Evolutionary conservation across 2,329 filamentous ascomycete species (phyloP), one percentile per base, ranked within the genome.

Genomic region (Aspergillaceae sp.): DNA sequence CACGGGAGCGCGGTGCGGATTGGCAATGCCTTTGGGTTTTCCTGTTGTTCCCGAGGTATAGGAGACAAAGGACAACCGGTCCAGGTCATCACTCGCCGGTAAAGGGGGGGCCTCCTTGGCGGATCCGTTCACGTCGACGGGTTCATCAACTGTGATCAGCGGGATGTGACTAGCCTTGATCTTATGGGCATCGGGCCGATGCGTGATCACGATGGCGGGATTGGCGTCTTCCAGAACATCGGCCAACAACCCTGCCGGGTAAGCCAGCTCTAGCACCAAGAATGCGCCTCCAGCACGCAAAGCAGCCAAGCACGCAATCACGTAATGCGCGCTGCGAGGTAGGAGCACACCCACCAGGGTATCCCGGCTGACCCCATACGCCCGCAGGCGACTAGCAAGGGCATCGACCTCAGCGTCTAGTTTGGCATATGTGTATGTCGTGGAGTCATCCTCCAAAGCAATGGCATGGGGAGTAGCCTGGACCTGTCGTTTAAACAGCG

Each of bases 1-100:
- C 1, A 90, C 82, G 0, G 86, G 74, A 10, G 86, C 86, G 56
- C 79, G 74, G 63, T 90, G 86, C 2, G 85, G 82, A 61, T 90
- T 90, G 45, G 83, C 84, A 59, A 91, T 90, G 45, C 85, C 85
- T 65, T 89, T 89, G n/a, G 85, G 85, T 52, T 80, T 81, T 53
- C 85, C 85, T 1, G 85, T 89, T 0, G 85, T 87, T 33, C 85
- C 85, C 4, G 83, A 87, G 1, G 84, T 87, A 65, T 89, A 89
- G 1, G 84, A 84, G n/a, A 90, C 84, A 61, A 90, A 91, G 11
- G 83, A 80, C 19, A 90, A 74, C 38, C 82, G 76, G 52, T 89
- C 85, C 45, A 90, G 67, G 58, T 90, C 86, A 56, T 82, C 74
- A 5, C 83, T 78, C 0, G 74, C 71, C 2, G 83, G 82, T 26